Base-by-base conservation (phyloP, 306 rosid species). In the Boehmeria nivea region DNA sequence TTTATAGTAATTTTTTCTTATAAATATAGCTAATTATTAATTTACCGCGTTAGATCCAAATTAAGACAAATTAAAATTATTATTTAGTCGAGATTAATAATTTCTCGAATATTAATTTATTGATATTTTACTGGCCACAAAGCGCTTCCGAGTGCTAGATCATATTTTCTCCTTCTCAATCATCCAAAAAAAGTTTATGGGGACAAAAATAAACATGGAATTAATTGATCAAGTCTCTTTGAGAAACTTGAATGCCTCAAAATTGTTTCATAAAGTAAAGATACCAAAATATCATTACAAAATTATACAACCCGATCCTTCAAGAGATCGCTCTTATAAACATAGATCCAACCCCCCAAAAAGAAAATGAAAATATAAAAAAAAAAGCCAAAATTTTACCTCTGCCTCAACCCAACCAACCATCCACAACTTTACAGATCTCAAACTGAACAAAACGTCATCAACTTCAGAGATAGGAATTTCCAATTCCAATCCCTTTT, bases 321-420 rank as follows among this genome's bases (percentile, higher is more conserved):
- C 22, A 26, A 25, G 21, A 42, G 65, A 48, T 31, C 31, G 39
- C 39, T 50, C 60, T 14, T 51, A 68, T 61, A 25, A 66, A 69
- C 64, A 65, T 50, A 51, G 46, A 56, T 54, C 59, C 40, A 31
- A 9, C 42, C 43, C 11, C 13, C 67, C 33, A 65, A 52, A 59
- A 17, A 50, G 51, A 43, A 21, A 24, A 52, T n/a, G n/a, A 36
- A 38, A 37, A 45, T 50, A 20, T 14, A 23, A 26, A 39, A 64
- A 22, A 66, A 69, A 82, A 78, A 78, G 3, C 42, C 31, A 38
- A 57, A 57, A 14, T 19, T 37, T 55, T 37, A 40, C 19, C 19
- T 37, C 61, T 57, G 34, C 61, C 33, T 25, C 49, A 57, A 14
- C 12, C 24, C 15, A 24, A 22, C 51, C 42, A 25, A 1, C 28